Evolutionary conservation across 192 early-diverging fungal genomes (phyloP).

Genomic region (Coemansia sp.): DNA sequence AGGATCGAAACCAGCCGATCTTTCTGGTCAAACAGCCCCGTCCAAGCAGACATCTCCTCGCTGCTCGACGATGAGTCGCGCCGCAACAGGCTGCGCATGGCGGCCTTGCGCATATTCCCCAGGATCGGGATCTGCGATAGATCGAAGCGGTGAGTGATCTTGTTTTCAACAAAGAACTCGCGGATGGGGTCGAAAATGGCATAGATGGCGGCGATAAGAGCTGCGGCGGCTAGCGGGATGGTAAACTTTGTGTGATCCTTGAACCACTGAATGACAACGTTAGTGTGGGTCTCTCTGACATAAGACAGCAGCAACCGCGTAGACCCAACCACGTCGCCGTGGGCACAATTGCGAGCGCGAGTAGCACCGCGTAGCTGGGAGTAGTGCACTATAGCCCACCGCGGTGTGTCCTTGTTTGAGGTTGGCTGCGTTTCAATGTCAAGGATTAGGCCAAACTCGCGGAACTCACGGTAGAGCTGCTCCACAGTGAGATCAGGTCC

Average conservation of each 20-base stretch:
- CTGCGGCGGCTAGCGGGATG: slow-evolving; percentile 76
- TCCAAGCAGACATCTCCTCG: slow-evolving; percentile 43
- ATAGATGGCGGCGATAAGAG: slow-evolving; percentile 76
- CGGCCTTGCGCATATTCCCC: slow-evolving; percentile 39
- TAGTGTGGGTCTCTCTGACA: slow-evolving; percentile 61
- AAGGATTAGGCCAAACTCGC: slow-evolving; percentile 80
- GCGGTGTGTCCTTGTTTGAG: slow-evolving; percentile 73
- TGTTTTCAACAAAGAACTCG: slow-evolving; percentile 86
- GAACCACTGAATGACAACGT: slow-evolving; percentile 67
- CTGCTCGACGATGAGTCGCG: slow-evolving; percentile 16
- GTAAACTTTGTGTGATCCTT: slow-evolving; percentile 77
- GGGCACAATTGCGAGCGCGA: slow-evolving; percentile 89
- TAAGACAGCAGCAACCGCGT: slow-evolving; percentile 69
- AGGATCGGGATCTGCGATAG: slow-evolving; percentile 47
- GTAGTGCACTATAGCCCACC: slow-evolving; percentile 83
- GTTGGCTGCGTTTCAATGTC: slow-evolving; percentile 74
- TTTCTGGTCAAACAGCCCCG: slow-evolving; percentile 49
- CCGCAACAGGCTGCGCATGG: slow-evolving; percentile 36
- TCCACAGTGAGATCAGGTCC: slow-evolving; percentile 75
- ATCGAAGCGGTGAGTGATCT: slow-evolving; percentile 81
- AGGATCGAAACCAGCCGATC: slow-evolving; percentile 50
- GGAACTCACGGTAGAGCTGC: slow-evolving; percentile 72
- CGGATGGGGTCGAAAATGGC: slow-evolving; percentile 90
- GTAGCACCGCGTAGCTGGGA: slow-evolving; percentile 80
- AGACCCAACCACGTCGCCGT: slow-evolving; percentile 74